A percentile compares a stretch with the other conserved stretches of the same genome.
phyloP scores from a whole-genome alignment of 2,329 filamentous ascomycete genomes.

The Rutstroemia sp. region DNA sequence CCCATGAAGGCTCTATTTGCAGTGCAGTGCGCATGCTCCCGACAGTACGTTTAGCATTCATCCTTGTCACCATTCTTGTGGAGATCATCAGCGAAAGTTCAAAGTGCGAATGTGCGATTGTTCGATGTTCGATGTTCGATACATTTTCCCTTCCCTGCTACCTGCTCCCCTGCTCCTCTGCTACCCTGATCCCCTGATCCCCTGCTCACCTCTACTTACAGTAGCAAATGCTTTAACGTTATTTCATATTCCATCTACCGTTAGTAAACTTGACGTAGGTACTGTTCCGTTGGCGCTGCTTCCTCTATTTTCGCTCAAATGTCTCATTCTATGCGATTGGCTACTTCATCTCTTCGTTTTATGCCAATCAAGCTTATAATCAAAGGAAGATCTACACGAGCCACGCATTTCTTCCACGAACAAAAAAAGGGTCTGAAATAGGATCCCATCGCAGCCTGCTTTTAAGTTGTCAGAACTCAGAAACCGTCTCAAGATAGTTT shows the following conservation, averaged over 20 bases:
- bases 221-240: conserved; percentile 2
- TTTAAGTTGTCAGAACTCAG: conserved; percentile 25
- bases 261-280: conserved; percentile 23
- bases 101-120: no score
- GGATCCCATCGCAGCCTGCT: conserved; percentile 19
- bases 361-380: conserved; percentile 40
- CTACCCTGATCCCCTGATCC: no score
- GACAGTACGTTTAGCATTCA: conserved; percentile 24
- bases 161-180: no score
- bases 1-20: conserved; percentile 21
- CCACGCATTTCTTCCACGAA: conserved; percentile 35
- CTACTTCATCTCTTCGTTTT: conserved; percentile 24
- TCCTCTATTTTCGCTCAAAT: conserved; percentile 16
- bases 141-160: no score
- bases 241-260: neutral
- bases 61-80: conserved; percentile 23
- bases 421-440: conserved; percentile 26
- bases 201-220: neutral
- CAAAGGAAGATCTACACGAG: conserved; percentile 33
- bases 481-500: conserved; percentile 28
- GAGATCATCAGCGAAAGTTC: conserved; percentile 27
- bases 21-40: conserved; percentile 31
- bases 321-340: conserved; percentile 37
- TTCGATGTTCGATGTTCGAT: no score
- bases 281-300: conserved; percentile 25